phyloP scores from a whole-genome alignment of 2,329 filamentous ascomycete genomes.

The Trichoderma sp. region DNA sequence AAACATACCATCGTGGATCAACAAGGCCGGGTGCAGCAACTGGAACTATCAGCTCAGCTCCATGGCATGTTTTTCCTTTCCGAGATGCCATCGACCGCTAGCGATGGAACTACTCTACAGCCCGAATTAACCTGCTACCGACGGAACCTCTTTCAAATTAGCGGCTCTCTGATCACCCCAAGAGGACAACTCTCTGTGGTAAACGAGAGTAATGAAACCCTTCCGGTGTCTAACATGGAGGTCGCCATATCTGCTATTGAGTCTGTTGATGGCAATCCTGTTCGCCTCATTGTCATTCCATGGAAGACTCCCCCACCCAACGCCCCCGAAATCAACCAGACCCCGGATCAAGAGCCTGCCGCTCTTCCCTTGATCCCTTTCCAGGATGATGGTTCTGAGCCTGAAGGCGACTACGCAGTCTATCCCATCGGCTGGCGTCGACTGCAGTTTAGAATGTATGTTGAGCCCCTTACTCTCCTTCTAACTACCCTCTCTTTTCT shows the following conservation, averaged over 20 bases:
- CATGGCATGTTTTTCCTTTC: constrained; percentile 89
- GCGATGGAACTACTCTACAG: constrained; percentile 58
- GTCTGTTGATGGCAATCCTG: constrained; percentile 86
- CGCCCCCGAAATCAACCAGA: constrained; percentile 63
- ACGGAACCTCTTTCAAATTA: constrained; percentile 93
- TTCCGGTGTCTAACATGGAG: constrained; percentile 79
- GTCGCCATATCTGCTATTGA: constrained; percentile 89
- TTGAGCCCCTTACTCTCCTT: constrained; percentile 18
- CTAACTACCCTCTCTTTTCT: neutral
- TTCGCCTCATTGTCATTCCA: constrained; percentile 93
- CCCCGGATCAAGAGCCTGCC: constrained; percentile 78
- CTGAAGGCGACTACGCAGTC: constrained; percentile 78
- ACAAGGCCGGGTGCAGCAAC: constrained; percentile 58
- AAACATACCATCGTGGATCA: constrained; percentile 60
- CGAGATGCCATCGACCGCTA: constrained; percentile 66
- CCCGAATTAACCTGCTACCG: constrained; percentile 94
- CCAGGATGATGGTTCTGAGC: constrained; percentile 56
- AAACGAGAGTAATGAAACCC: constrained; percentile 78
- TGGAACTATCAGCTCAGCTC: constrained; percentile 69
- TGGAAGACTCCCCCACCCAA: constrained; percentile 94
- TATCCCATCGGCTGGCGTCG: constrained; percentile 94
- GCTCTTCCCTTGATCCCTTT: constrained; percentile 72
- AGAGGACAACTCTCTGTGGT: constrained; percentile 75
- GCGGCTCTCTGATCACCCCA: constrained; percentile 80
- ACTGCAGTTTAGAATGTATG: constrained; percentile 81